Evolutionary conservation across 176 grass and related monocot genomes (phyloP), one percentile per base, ranked within the genome.

Genomic region (Pharus latifolius): DNA sequence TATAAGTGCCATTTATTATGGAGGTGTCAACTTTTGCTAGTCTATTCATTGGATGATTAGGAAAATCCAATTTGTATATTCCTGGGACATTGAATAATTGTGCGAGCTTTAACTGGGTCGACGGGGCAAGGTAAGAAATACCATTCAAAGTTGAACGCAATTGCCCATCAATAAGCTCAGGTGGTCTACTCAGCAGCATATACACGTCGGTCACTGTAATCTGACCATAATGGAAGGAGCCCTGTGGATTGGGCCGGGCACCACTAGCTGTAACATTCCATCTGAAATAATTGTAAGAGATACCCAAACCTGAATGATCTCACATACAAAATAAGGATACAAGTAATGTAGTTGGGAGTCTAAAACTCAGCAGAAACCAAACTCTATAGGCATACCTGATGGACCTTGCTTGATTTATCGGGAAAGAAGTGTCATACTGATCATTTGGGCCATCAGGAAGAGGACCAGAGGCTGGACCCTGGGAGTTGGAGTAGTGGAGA

Each of bases 341-440:
- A n/a, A 13, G 44, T 29, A 41, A 14, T 54, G 26, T 47, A 45
- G 42, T 23, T 72, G 40, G 7, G 49, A 52, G 10, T 52, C 20
- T n/a, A 0, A 52, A 52, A 16, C 20, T 19, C 10, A 25, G 5
- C 6, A 12, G 1, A 41, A 1, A 28, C 49, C 23, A 41, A 65
- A 70, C 26, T 28, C 15, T 50, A 29, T 13, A 40, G 49, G 3
- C 63, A 10, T 72, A 86, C 92, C 93, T 92, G 75, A 97, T 92
- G 37, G 94, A 92, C 76, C 94, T 86, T 57, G 94, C 94, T 60
- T 98, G 94, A 59, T 98, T 98, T 65, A 98, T 92, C 10, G 94
- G 92, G 52, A 92, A 92, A 2, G 85, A 75, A 0, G 86, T 90
- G 78, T 98, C 94, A 60, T 73, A 80, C 87, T 83, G 82, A 51